These are phyloP conservation scores for Microthlaspi erraticum DNA, from an alignment of 345 rosid species.

Conservation along the genomic window DNA sequence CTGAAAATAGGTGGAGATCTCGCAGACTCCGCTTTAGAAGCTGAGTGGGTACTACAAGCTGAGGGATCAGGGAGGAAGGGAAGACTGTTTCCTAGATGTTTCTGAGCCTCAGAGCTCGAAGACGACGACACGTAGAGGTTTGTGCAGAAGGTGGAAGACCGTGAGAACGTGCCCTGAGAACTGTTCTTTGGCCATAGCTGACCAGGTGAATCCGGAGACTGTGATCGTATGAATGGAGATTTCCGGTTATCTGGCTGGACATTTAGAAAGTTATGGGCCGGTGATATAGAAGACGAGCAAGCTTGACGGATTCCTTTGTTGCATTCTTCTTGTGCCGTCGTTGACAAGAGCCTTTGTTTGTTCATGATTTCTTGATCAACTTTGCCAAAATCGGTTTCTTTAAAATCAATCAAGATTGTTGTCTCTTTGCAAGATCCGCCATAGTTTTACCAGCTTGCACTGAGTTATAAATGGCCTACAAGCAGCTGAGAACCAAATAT, in stretches of 20 bases:
- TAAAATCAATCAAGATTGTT: slow-evolving; percentile 18
- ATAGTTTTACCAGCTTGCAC: not conserved
- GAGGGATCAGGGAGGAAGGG: slow-evolving; percentile 86
- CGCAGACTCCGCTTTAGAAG: slow-evolving; percentile 58
- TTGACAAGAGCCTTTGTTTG: slow-evolving; percentile 40
- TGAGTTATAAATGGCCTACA: slow-evolving; percentile 8
- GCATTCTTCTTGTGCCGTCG: slow-evolving; percentile 45
- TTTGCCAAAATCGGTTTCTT: slow-evolving; percentile 24
- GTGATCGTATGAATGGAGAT: slow-evolving; percentile 50
- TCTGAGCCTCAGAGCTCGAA: slow-evolving; percentile 63
- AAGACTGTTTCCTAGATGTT: slow-evolving; percentile 61
- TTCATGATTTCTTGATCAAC: slow-evolving; percentile 45
- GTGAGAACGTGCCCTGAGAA: slow-evolving; percentile 57
- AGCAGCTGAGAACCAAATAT: slow-evolving; percentile 27
- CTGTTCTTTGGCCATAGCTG: slow-evolving; percentile 49
- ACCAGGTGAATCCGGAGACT: slow-evolving; percentile 51
- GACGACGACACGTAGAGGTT: slow-evolving; percentile 78
- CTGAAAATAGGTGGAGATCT: slow-evolving; percentile 59
- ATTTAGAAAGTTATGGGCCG: slow-evolving; percentile 42
- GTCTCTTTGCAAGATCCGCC: slow-evolving; percentile 12
- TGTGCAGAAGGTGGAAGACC: slow-evolving; percentile 85
- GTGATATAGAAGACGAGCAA: slow-evolving; percentile 44
- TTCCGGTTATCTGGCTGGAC: slow-evolving; percentile 47
- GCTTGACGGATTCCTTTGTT: slow-evolving; percentile 45
- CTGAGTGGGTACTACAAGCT: slow-evolving; percentile 53